Base-by-base conservation (phyloP, 306 rosid genomes). In the Vicia sativa region DNA sequence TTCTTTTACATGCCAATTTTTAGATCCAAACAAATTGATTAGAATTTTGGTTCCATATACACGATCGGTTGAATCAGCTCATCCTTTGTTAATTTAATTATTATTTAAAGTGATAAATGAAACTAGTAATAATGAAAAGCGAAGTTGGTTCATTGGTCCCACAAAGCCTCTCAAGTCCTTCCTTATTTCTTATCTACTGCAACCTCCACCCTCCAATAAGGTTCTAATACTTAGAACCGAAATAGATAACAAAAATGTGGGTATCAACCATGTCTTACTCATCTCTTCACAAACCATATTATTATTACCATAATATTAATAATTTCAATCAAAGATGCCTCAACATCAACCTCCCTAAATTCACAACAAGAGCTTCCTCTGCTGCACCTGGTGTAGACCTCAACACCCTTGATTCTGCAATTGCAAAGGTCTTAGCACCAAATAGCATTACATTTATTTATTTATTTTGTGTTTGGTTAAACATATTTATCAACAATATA, bases 351-450 rank as follows among this genome's bases (percentile, higher is more conserved):
- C 82, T 31, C 58, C 75, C 67, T 10, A 77, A 64, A 69, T 80
- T 64, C 68, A 77, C 80, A 52, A 59, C 45, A 48, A 79, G 77
- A 54, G 87, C 95, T 70, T 87, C 91, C 78, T 80, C 96, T 39
- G 87, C 93, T 37, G 89, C 89, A 52, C 86, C 98, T 15, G 86
- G 89, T 5, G 86, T 88, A 7, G 95, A 88, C 62, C 90, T 93
- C 80, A 83, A 82, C 9, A 77, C 81, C 53, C 96, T 93, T 37
- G 68, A 86, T 72, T 86, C 90, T 66, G 91, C 98, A 81, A 79
- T 93, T 77, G 71, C 80, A 62, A 84, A 88, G 98, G 96, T 50
- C 6, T 48, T 34, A 34, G 1, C 38, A 34, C 38, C 38, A 7
- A 34, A 26, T 2, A 26, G 29, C 29, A 21, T 21, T 21, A 21